Evolutionary conservation across 306 rosid species (phyloP), one percentile per base, ranked within the genome.

Genomic region (Chamaecrista fasciculata): DNA sequence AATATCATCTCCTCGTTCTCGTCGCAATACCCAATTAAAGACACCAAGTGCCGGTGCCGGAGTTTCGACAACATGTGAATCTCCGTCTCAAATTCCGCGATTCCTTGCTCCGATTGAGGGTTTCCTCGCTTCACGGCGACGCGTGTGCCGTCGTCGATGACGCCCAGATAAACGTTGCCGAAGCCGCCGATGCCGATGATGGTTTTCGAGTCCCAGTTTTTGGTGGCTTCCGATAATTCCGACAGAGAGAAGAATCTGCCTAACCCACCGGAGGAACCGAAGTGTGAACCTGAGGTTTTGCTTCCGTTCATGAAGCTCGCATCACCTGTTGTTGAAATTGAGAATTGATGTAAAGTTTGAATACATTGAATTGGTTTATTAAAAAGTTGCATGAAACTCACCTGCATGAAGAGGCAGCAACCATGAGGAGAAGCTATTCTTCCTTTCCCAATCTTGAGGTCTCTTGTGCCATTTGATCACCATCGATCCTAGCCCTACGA

Each of bases 31-130:
- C 84, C 84, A 19, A 80, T 80, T 53, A 80, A 68, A 28, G 84
- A 80, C 12, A 80, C 78, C 50, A 80, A 71, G 62, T 80, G 84
- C n/a, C 80, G 64, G 53, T 80, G 84, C n/a, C 84, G 51, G 3
- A 75, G 74, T 55, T 75, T 80, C 4, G 84, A 80, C 70, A 80
- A n/a, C 77, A 80, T 80, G 31, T 80, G 84, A 31, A 80, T 80
- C 26, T 80, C 80, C 5, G 80, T 80, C 28, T 75, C 66, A 49
- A 80, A 80, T 52, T 80, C 80, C 0, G 56, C 66, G 25, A 80
- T 70, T n/a, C 84, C 84, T 66, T 80, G 84, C 62, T 80, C 84
- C 3, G 80, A 80, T 29, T 80, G 74, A 2, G 84, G 62, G 57
- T 75, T 80, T 26, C 77, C 84, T 63, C 84, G 55, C 69, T 80